phyloP scores from a whole-genome alignment of 116 monocot species.

The Posidonia oceanica region DNA sequence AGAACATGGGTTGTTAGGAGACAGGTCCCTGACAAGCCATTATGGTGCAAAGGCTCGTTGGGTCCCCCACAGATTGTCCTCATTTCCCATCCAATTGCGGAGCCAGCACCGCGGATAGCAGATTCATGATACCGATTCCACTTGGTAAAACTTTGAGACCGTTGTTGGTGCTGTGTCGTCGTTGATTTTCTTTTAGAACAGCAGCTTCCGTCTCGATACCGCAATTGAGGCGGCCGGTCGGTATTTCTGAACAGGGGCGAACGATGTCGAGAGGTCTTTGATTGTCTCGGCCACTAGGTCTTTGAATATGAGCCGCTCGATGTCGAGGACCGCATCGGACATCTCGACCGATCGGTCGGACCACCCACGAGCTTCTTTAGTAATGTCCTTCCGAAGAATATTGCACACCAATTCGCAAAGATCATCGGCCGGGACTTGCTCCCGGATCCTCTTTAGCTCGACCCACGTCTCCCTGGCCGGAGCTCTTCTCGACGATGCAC shows the following conservation, averaged over 20 bases:
- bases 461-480: conserved; percentile 36
- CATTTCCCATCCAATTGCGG: no score
- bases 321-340: conserved; percentile 65
- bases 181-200: background rate
- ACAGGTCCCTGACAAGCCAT: background rate
- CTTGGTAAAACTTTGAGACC: no score
- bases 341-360: conserved; percentile 31
- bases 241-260: background rate
- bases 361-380: conserved; percentile 9
- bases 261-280: background rate
- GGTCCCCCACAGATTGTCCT: background rate
- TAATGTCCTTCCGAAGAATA: conserved; percentile 48
- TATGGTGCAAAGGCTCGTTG: background rate
- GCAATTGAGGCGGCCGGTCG: background rate
- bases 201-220: background rate
- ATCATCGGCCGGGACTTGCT: conserved; percentile 22
- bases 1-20: background rate
- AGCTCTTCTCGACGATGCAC: background rate
- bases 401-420: conserved; percentile 39
- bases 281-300: conserved; percentile 53
- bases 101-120: no score
- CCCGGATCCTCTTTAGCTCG: conserved; percentile 39
- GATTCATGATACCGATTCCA: no score
- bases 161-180: no score
- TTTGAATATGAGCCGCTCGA: conserved; percentile 73